Conservation (phyloP, 83 land plant species). For the Larix sibirica region DNA sequence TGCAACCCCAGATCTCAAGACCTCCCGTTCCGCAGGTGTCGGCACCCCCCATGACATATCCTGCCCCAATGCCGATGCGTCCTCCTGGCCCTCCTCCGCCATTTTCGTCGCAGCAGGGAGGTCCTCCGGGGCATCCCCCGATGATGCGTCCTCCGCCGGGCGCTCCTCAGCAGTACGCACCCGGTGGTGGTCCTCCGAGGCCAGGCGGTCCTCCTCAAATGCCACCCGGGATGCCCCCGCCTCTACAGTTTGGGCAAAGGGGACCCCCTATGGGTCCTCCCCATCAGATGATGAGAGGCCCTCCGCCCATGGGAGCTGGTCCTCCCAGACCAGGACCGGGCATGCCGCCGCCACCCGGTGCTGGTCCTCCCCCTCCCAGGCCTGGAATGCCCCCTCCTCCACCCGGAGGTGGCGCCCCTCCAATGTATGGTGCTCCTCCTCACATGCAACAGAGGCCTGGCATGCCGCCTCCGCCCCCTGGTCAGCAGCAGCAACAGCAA, state of each 20-base stretch:
- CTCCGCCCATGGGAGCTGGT: conserved; percentile 45
- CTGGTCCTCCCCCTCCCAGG: conserved; percentile 40
- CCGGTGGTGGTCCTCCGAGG: conserved; percentile 11
- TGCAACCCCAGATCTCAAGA: conserved; percentile 90
- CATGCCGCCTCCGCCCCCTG: conserved; percentile 51
- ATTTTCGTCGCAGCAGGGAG: conserved; percentile 24
- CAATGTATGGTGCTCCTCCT: too few relatives aligned
- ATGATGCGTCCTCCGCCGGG: conserved; percentile 47
- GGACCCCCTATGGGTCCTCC: conserved; percentile 51
- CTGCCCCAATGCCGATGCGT: conserved; percentile 23
- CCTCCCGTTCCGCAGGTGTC: conserved; percentile 68
- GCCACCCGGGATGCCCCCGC: conserved; percentile 24
- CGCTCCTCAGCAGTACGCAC: conserved; percentile 32
- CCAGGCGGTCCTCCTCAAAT: conserved; percentile 35
- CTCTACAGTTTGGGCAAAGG: conserved; percentile 62
- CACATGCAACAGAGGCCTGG: conserved; percentile 66
- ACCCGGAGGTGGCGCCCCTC: conserved; percentile 43
- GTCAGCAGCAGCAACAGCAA: conserved; percentile 38
- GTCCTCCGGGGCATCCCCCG: conserved; percentile 31
- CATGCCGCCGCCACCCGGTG: conserved; percentile 32
- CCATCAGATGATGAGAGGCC: conserved; percentile 69
- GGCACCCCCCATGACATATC: conserved; percentile 68
- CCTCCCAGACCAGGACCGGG: conserved; percentile 31
- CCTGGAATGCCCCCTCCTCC: conserved; percentile 84
- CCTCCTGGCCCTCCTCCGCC: conserved; percentile 18